Evolutionary conservation across 164 flowering plant genomes (phyloP).

Genomic region (Macadamia tetraphylla): DNA sequence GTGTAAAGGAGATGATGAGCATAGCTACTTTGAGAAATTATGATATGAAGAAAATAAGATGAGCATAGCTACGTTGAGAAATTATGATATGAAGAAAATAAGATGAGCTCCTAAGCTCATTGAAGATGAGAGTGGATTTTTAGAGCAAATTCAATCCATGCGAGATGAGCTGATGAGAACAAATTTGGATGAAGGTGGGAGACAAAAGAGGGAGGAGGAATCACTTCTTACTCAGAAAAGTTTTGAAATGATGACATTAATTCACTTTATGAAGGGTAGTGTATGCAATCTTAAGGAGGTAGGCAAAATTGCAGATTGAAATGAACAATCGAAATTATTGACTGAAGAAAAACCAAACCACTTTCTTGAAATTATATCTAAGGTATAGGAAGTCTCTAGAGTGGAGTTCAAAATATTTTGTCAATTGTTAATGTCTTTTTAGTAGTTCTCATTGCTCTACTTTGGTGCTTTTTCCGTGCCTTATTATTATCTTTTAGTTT

Average conservation of each 20-base stretch:
- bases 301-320: too few species aligned
- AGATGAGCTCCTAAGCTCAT: slow-evolving; percentile 26
- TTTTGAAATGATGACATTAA: slow-evolving; percentile 19
- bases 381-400: too few species aligned
- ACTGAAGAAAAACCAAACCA: too few species aligned
- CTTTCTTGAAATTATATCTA: not conserved
- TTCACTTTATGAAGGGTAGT: not conserved
- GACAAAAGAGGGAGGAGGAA: slow-evolving; percentile 20
- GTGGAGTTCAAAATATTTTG: too few species aligned
- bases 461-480: too few species aligned
- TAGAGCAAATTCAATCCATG: slow-evolving; percentile 44
- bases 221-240: slow-evolving; percentile 57
- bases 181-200: slow-evolving; percentile 22
- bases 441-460: too few species aligned
- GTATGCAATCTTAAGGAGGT: too few species aligned
- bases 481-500: too few species aligned
- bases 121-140: slow-evolving; percentile 43
- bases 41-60: slow-evolving; percentile 53
- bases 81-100: too few species aligned
- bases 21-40: slow-evolving; percentile 65
- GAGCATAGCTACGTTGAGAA: too few species aligned
- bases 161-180: slow-evolving; percentile 51
- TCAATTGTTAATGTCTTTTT: too few species aligned
- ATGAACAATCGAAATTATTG: too few species aligned
- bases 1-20: slow-evolving; percentile 38